Evolutionary conservation across 495 filamentous ascomycete genomes (phyloP), one percentile per base, ranked within the genome.

Genomic region (Penicillium bialowiezense): DNA sequence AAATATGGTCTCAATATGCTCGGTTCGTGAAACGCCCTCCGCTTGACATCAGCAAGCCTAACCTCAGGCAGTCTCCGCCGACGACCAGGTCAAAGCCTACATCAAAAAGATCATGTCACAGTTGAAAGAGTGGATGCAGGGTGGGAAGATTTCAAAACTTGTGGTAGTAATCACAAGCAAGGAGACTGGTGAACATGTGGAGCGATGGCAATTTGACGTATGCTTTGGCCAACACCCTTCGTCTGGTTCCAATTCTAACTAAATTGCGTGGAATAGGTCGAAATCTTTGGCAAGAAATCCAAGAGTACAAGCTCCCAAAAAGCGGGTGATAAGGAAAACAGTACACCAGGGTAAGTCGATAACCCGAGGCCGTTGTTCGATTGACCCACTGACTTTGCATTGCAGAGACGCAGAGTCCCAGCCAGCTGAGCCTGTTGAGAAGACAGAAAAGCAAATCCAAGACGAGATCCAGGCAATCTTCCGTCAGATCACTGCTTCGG

Each of bases 1-100:
- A 98, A 98, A 76, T 98, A 98, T 84, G 95, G 95, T 59, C 84
- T 98, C 56, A 97, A 95, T 61, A 97, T 98, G 90, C 88, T 97
- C 32, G 81, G 83, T 87, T 70, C 49, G 75, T 68, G 26, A 31
- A 9, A 10, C 15, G 12, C 13, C 28, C 21, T 31, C 26, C 26
- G 36, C 10, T 15, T 17, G 14, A 3, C 3, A 10, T 14, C 23
- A n/a, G 8, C 37, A 51, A 1, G 6, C 24, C 55, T 64, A 52
- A 64, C 48, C 20, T 44, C 31, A 39, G 9, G 12, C 48, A 83
- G 90, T 97, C 31, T 90, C 93, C 14, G 83, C 88, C 48, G 93
- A 98, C 70, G 93, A 97, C 73, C 91, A 97, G 67, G 93, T 98
- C 57, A 95, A 95, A 73, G 90, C 91, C 41, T 98, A 98, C 69